Evolutionary conservation across 495 filamentous ascomycete species (phyloP), one percentile per base, ranked within the genome.

Genomic region (Aspergillus olivimuriae): DNA sequence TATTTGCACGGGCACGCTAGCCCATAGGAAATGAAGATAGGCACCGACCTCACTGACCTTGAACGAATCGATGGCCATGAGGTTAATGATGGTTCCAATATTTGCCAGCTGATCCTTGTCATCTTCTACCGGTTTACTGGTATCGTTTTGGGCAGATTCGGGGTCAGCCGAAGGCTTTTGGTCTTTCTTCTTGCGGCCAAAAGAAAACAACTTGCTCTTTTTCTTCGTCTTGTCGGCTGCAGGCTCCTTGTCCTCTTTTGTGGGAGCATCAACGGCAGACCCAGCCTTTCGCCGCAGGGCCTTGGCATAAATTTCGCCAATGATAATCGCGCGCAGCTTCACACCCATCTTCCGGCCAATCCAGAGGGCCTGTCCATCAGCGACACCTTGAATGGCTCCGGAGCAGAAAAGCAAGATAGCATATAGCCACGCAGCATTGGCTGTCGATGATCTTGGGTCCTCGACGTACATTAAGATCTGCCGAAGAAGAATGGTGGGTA

Each of bases 1-100:
- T 33, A 95, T 73, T 60, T 94, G 86, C 15, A 92, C 81, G 0
- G 90, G 90, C 6, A 89, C 85, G 50, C 81, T 81, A 0, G 86
- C 89, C 74, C 86, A 86, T 35, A 96, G 66, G 61, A 90, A 95
- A 59, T 96, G 90, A 34, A 95, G 64, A 56, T 96, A 99, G 0
- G 90, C 85, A 37, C 86, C 86, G 39, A 92, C 82, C 61, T 96
- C 90, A 41, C 87, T 87, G 39, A 97, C 86, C 66, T 99, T 99
- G 77, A 96, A 96, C 23, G 92, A 95, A 72, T 99, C 94, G 41
- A 99, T 94, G 8, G 94, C 82, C 94, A 99, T 99, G 50, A 99
- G 65, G 58, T 97, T 99, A 67, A 97, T 97, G 58, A 99, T 95
- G 17, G 90, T 92, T 44, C 94, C 94, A 43, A 89, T 73, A 50